A percentile compares a stretch with the other conserved stretches of the same genome.
Evolutionary conservation across 1,139 yeast genomes (phyloP).

Genomic region (Suhomyces terraborum): DNA sequence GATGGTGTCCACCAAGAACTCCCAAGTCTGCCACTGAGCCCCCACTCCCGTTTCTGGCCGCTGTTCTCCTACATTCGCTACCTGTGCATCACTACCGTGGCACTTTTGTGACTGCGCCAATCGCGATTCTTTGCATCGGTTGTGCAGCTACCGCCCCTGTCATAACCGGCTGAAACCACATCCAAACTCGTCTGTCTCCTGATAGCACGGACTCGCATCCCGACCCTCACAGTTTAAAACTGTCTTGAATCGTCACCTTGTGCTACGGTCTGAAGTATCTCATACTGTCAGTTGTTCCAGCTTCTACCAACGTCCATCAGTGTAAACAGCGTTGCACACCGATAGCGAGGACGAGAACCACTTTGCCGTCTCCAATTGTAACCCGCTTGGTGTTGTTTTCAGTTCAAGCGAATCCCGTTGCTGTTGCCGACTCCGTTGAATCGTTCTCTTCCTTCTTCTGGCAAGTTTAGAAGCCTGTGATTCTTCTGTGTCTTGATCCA

Average conservation of each 20-base stretch:
- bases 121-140: slow-evolving; percentile 13
- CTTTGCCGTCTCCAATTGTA: no score
- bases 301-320: neutral
- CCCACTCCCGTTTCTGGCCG: neutral
- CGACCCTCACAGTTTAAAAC: neutral
- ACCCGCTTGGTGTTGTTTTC: neutral
- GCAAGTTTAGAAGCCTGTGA: neutral
- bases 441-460: neutral
- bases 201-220: slow-evolving; percentile 1
- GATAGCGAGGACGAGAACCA: no score
- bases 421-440: neutral
- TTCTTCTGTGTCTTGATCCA: neutral
- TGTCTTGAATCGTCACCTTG: neutral
- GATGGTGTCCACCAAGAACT: no score
- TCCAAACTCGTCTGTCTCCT: slow-evolving; percentile 8
- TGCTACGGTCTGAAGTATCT: neutral
- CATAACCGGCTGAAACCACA: slow-evolving; percentile 12
- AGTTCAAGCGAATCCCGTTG: neutral
- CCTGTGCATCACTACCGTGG: neutral
- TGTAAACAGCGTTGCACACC: neutral
- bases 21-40: no score
- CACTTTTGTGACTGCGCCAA: slow-evolving; percentile 7
- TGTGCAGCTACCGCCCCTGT: slow-evolving; percentile 9
- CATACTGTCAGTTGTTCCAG: neutral
- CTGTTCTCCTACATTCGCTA: neutral